A percentile compares a stretch with the other conserved stretches of the same genome.
These are phyloP conservation scores for Parsonsia alboflavescens DNA, from an alignment of 257 asterid genomes.

Conservation along the genomic window DNA sequence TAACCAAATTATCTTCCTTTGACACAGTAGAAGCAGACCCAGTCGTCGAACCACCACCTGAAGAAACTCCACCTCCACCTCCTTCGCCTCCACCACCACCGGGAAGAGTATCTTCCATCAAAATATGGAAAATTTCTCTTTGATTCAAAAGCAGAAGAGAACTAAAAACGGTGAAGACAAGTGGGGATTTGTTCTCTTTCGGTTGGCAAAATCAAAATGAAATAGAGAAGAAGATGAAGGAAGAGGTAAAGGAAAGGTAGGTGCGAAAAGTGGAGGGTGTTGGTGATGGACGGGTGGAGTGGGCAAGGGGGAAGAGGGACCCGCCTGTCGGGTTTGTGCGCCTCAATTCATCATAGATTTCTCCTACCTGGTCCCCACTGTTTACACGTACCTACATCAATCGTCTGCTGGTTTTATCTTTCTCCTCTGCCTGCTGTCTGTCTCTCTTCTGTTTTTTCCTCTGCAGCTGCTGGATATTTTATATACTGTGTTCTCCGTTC, in stretches of 20 bases:
- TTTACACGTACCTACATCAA: neutral
- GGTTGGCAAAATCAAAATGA: conserved; percentile 3
- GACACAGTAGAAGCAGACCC: conserved; percentile 43
- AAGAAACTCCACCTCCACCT: conserved; percentile 22
- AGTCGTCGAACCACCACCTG: conserved; percentile 16
- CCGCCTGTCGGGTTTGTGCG: conserved; percentile 65
- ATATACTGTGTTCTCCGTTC: neutral
- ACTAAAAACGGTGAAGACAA: neutral
- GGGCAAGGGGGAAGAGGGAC: conserved; percentile 31
- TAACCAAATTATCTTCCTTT: conserved; percentile 34
- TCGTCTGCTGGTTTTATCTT: neutral
- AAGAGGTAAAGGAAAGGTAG: conserved; percentile 22
- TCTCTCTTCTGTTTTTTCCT: neutral
- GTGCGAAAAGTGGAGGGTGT: conserved; percentile 21
- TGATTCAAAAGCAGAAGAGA: neutral
- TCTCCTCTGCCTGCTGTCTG: neutral
- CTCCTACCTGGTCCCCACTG: conserved; percentile 40
- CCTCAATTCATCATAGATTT: conserved; percentile 47
- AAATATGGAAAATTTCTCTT: conserved; percentile 1
- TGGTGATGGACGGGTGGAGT: neutral
- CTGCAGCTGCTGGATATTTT: neutral
- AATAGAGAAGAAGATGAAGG: conserved; percentile 8
- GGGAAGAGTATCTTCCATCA: conserved; percentile 27
- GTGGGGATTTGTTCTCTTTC: neutral
- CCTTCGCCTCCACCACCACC: conserved; percentile 29